A percentile compares a stretch with the other conserved stretches of the same genome.
These are phyloP conservation scores for Lasiosphaeris hirsuta DNA, from an alignment of 495 filamentous ascomycete species.

Conservation along the genomic window DNA sequence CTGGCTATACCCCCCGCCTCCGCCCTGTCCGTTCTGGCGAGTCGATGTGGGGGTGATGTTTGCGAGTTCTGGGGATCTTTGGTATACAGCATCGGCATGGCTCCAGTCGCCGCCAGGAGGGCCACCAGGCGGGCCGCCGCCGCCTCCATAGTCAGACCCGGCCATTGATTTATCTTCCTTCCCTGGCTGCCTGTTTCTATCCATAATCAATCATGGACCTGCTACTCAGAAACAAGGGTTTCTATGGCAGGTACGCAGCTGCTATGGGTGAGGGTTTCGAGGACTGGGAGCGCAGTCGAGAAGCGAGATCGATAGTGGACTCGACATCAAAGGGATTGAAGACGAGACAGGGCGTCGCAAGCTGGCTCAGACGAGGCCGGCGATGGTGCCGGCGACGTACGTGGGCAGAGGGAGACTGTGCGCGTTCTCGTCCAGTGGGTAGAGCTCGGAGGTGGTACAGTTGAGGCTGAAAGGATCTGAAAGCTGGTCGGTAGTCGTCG, in stretches of 20 bases:
- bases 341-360: background rate
- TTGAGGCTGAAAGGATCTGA: slow-evolving; percentile 1
- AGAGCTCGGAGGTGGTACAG: background rate
- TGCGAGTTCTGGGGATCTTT: slow-evolving; percentile 35
- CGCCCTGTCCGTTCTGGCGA: slow-evolving; percentile 33
- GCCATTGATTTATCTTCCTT: slow-evolving; percentile 26
- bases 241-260: slow-evolving; percentile 2
- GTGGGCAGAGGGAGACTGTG: background rate
- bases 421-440: background rate
- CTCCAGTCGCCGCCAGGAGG: slow-evolving; percentile 23
- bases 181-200: slow-evolving; percentile 14
- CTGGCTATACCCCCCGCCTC: slow-evolving; percentile 23
- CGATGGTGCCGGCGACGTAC: background rate
- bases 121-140: slow-evolving; percentile 10
- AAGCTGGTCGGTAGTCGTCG: background rate
- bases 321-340: slow-evolving; percentile 16
- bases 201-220: slow-evolving; percentile 20
- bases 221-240: background rate
- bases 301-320: slow-evolving; percentile 1
- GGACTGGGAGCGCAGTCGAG: background rate
- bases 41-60: slow-evolving; percentile 35
- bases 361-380: background rate
- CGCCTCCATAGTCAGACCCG: slow-evolving; percentile 28
- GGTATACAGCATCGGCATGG: slow-evolving; percentile 23
- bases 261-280: slow-evolving; percentile 5